Conservation (phyloP, 2,329 filamentous ascomycete species). For the Onygenales sp. region DNA sequence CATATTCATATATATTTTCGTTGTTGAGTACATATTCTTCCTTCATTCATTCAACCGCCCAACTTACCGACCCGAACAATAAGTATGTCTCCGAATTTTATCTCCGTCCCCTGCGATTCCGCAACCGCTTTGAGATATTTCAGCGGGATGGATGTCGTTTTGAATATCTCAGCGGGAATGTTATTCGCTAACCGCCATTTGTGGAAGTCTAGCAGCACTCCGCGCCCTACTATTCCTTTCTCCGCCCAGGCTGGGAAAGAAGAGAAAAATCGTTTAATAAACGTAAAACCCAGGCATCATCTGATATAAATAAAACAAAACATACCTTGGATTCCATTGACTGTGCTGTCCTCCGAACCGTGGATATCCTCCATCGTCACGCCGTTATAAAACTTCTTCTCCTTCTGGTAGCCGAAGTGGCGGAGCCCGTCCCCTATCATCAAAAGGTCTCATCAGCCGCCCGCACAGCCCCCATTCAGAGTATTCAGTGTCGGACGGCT, state of each 20-base stretch:
- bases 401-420: slow-evolving; percentile 37
- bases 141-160: slow-evolving; percentile 30
- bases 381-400: slow-evolving; percentile 39
- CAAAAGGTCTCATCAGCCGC: not conserved
- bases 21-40: slow-evolving; percentile 7
- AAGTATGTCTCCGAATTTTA: slow-evolving; percentile 44
- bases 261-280: slow-evolving; percentile 30
- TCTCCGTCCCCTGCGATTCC: slow-evolving; percentile 33
- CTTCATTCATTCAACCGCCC: not conserved
- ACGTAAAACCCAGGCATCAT: not conserved
- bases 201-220: slow-evolving; percentile 44
- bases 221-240: slow-evolving; percentile 31
- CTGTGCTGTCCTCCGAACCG: slow-evolving; percentile 33
- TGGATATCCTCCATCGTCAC: slow-evolving; percentile 38
- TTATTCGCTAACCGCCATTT: slow-evolving; percentile 34
- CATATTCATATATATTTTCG: slow-evolving; percentile 10
- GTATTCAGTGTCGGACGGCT: not conserved
- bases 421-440: slow-evolving; percentile 38
- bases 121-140: slow-evolving; percentile 30
- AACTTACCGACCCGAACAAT: slow-evolving; percentile 38
- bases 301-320: slow-evolving; percentile 17
- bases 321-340: slow-evolving; percentile 41
- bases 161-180: slow-evolving; percentile 33
- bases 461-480: not conserved
- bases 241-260: slow-evolving; percentile 7